phyloP scores from a whole-genome alignment of 2,329 filamentous ascomycete species.

The Aspergillus puulaauensis region DNA sequence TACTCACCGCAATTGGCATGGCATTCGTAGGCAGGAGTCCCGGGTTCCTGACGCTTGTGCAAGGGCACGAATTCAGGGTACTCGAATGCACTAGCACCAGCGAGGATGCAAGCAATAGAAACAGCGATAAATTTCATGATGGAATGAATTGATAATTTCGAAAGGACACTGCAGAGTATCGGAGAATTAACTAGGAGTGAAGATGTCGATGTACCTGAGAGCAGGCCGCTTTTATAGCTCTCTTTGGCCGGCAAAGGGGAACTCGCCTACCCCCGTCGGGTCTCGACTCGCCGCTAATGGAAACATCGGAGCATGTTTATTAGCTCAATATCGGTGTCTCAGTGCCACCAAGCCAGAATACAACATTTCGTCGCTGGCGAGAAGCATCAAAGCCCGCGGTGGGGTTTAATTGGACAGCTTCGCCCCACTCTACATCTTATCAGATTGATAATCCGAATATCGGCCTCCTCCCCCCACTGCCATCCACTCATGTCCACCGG shows the following conservation, averaged over 20 bases:
- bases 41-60: slow-evolving; percentile 6
- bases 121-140: background rate
- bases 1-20: slow-evolving; percentile 9
- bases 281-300: background rate
- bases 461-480: background rate
- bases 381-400: too few species aligned
- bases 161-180: background rate
- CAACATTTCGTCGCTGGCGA: background rate
- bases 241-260: background rate
- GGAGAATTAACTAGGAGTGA: background rate
- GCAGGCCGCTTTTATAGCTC: slow-evolving; percentile 1
- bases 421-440: slow-evolving; percentile 10
- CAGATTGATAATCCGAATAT: slow-evolving; percentile 6
- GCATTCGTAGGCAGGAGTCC: slow-evolving; percentile 6
- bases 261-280: background rate
- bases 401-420: too few species aligned
- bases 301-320: background rate
- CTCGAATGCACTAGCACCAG: background rate
- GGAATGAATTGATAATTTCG: background rate
- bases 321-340: slow-evolving; percentile 1
- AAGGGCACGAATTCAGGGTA: slow-evolving; percentile 5
- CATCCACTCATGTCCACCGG: background rate
- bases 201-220: background rate
- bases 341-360: background rate
- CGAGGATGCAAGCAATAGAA: slow-evolving; percentile 2